Evolutionary conservation across 2,329 filamentous ascomycete species (phyloP).

Genomic region (Sporothrix protearum): DNA sequence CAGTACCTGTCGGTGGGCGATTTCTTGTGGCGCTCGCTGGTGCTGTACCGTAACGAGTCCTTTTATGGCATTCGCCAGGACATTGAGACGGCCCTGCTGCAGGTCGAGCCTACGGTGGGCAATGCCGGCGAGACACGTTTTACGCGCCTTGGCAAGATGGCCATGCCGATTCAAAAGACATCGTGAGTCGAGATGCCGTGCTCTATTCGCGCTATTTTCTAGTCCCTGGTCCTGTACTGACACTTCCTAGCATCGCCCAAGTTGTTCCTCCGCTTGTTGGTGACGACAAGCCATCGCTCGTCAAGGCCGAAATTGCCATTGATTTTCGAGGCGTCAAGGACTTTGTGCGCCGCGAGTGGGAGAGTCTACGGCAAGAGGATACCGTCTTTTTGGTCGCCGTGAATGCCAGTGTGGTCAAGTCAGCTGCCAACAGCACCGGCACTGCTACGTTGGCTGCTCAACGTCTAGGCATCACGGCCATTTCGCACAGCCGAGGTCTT

Average conservation of each 20-base stretch:
- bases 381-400: slow-evolving; percentile 83
- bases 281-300: slow-evolving; percentile 73
- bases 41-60: slow-evolving; percentile 82
- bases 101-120: slow-evolving; percentile 66
- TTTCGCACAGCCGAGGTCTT: slow-evolving; percentile 86
- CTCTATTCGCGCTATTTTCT: too few species aligned
- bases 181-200: slow-evolving; percentile 44
- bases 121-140: slow-evolving; percentile 68
- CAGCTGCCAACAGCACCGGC: slow-evolving; percentile 51
- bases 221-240: too few species aligned
- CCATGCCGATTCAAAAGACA: slow-evolving; percentile 78
- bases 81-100: slow-evolving; percentile 75
- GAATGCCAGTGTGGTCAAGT: slow-evolving; percentile 55
- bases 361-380: slow-evolving; percentile 79
- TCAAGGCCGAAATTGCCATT: slow-evolving; percentile 80
- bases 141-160: slow-evolving; percentile 86
- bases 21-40: slow-evolving; percentile 92
- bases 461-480: slow-evolving; percentile 62
- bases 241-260: slow-evolving; percentile 65
- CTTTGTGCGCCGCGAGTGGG: slow-evolving; percentile 80
- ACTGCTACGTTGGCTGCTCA: slow-evolving; percentile 49
- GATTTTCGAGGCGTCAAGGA: slow-evolving; percentile 78
- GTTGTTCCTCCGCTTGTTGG: slow-evolving; percentile 80
- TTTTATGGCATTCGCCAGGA: slow-evolving; percentile 94
- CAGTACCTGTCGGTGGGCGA: slow-evolving; percentile 94